Conservation (phyloP, 1,284 basidiomycete species). For the Fomes fomentarius region DNA sequence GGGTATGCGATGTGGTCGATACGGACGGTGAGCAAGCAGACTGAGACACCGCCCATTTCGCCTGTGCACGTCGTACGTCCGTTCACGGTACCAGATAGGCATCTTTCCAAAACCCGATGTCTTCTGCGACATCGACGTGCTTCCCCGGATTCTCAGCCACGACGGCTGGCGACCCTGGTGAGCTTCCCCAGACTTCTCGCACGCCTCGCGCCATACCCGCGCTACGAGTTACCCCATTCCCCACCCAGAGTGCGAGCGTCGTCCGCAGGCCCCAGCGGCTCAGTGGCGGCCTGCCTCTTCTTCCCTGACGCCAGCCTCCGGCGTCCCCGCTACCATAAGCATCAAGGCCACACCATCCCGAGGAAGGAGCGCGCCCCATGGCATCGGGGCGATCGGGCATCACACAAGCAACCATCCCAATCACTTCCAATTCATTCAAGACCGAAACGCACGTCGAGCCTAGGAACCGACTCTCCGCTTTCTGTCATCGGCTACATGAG, state of each 20-base stretch:
- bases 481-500: background rate
- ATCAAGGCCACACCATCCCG: too few relatives aligned
- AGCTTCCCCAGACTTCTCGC: slow-evolving; percentile 1
- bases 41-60: too few relatives aligned
- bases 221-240: too few relatives aligned
- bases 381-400: background rate
- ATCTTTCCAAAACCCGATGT: background rate
- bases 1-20: too few relatives aligned
- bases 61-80: too few relatives aligned
- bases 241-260: too few relatives aligned
- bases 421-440: too few relatives aligned
- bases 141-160: slow-evolving; percentile 9
- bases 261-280: too few relatives aligned
- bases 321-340: background rate
- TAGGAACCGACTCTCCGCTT: slow-evolving; percentile 10
- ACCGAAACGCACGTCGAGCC: background rate
- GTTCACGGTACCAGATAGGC: too few relatives aligned
- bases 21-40: too few relatives aligned
- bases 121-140: background rate
- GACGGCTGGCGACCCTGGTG: background rate
- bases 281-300: too few relatives aligned
- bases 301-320: background rate
- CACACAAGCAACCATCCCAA: too few relatives aligned
- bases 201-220: background rate
- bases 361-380: background rate